phyloP scores from a whole-genome alignment of 805 yeast species.

The Yarrowia osloensis region DNA sequence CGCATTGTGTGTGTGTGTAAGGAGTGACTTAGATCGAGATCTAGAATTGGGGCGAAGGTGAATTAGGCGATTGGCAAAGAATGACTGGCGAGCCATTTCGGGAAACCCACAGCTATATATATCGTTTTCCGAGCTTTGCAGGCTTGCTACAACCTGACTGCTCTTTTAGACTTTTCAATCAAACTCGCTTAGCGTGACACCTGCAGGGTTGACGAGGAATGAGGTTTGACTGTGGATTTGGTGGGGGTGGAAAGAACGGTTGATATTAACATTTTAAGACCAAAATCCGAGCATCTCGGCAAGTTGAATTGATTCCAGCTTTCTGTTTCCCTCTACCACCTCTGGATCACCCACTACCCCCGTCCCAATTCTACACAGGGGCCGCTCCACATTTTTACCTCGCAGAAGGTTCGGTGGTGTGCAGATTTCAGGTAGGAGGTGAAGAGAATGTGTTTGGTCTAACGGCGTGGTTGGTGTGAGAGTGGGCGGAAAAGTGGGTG shows the following conservation, averaged over 20 bases:
- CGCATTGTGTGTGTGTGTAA: background rate
- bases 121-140: background rate
- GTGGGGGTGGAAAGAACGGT: background rate
- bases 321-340: background rate
- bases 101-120: background rate
- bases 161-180: background rate
- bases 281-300: background rate
- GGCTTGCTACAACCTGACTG: background rate
- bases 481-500: too few relatives aligned
- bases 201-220: slow-evolving; percentile 26
- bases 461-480: background rate
- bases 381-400: background rate
- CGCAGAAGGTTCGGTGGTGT: slow-evolving; percentile 12
- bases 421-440: slow-evolving; percentile 12
- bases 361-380: background rate
- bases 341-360: background rate
- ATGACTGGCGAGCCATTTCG: background rate
- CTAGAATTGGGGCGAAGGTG: too few relatives aligned
- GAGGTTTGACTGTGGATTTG: background rate
- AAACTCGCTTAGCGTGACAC: background rate
- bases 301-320: background rate
- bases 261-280: too few relatives aligned
- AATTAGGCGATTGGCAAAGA: background rate
- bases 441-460: slow-evolving; percentile 2
- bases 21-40: background rate